These are phyloP conservation scores for Chytriomyces sp. DNA, from an alignment of 192 early-diverging fungal genomes.

Conservation along the genomic window DNA sequence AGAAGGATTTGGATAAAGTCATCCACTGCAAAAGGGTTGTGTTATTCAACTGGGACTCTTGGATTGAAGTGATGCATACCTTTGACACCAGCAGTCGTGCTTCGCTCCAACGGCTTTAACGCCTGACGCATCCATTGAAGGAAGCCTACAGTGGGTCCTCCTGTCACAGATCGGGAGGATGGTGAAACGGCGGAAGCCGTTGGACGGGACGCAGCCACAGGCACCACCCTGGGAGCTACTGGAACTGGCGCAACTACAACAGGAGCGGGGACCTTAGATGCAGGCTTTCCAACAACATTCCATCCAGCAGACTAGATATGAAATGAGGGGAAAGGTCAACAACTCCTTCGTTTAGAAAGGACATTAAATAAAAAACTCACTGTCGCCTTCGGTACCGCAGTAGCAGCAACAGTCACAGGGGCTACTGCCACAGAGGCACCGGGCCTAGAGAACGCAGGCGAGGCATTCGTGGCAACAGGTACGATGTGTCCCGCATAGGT, in stretches of 20 bases:
- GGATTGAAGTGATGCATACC: slow-evolving; percentile 18
- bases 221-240: slow-evolving; percentile 12
- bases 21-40: slow-evolving; percentile 38
- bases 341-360: not conserved
- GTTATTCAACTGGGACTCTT: not conserved
- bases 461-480: not conserved
- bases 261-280: slow-evolving; percentile 4
- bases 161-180: slow-evolving; percentile 1
- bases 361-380: not conserved
- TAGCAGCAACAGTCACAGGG: not conserved
- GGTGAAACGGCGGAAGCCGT: slow-evolving; percentile 11
- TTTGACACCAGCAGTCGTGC: slow-evolving; percentile 45
- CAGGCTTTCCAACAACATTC: slow-evolving; percentile 55
- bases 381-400: not conserved
- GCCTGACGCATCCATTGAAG: slow-evolving; percentile 49
- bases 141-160: slow-evolving; percentile 31
- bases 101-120: slow-evolving; percentile 38
- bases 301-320: slow-evolving; percentile 31
- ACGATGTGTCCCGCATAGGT: slow-evolving; percentile 46
- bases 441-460: not conserved
- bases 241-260: slow-evolving; percentile 15
- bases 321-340: not conserved
- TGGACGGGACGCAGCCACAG: slow-evolving; percentile 4
- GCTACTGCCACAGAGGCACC: not conserved
- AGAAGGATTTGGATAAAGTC: slow-evolving; percentile 58